Base-by-base conservation (phyloP, 2,329 filamentous ascomycete genomes). In the Penicillium frequentans region DNA sequence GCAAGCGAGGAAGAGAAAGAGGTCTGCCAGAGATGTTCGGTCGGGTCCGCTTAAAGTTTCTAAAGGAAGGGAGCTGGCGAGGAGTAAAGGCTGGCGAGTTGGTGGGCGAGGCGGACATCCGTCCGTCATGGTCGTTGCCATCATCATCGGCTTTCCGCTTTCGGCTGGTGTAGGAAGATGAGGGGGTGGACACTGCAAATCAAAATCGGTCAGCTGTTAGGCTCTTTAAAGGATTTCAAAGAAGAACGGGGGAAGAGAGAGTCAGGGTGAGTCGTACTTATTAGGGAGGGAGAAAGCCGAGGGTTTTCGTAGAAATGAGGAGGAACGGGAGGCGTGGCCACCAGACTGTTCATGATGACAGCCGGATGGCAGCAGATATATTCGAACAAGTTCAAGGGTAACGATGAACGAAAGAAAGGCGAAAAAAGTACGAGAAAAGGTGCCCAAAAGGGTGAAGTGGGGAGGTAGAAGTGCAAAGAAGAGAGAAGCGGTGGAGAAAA, bases 91-190 rank as follows among this genome's bases (percentile, higher is more conserved):
- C 89, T 48, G 93, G 92, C 39, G 93, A 96, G 75, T 84, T 87
- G 58, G 86, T 84, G 7, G 93, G 93, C 37, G 93, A 97, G 68
- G 93, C 88, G 58, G 89, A 91, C 91, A 98, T 97, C 70, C 92
- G 91, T 72, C 93, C 90, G 71, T 89, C 87, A 62, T 83, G 74
- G 65, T 86, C 84, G 63, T 77, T 76, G 67, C 78, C 76, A 68
- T 88, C 86, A 66, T 87, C 85, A 55, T 93, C 90, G 69, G 91
- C 92, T 82, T 98, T 98, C 77, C 95, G 88, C 82, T 98, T 98
- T 64, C 85, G 81, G 68, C 75, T 77, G 68, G 67, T 68, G 67
- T 75, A 71, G 64, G 72, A 68, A 68, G 74, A 72, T 52, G 69
- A 70, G 62, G 73, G 72, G 62, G 71, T 76, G 63, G 72, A 73